Conservation (phyloP, 2,329 filamentous ascomycete genomes). For the Intubia oerlemansii region DNA sequence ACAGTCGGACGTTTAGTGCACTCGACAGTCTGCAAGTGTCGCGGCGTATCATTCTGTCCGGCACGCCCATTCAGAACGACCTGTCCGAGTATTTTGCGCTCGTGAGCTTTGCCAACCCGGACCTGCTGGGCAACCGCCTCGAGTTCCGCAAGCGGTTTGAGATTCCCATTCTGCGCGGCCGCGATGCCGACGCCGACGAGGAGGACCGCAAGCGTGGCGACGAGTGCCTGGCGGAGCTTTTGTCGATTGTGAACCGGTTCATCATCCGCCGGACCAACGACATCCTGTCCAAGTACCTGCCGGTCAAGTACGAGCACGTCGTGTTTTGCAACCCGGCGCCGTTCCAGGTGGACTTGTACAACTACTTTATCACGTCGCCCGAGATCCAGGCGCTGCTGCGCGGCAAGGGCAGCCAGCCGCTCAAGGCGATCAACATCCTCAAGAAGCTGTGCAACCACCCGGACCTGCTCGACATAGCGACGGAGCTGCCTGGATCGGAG, state of each 20-base stretch:
- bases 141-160: constrained; percentile 94
- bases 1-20: constrained; percentile 85
- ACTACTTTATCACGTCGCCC: constrained; percentile 89
- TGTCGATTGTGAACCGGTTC: constrained; percentile 85
- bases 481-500: constrained; percentile 77
- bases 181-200: constrained; percentile 77
- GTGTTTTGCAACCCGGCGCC: constrained; percentile 91
- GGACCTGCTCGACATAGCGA: constrained; percentile 64
- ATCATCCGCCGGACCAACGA: constrained; percentile 97
- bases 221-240: constrained; percentile 59
- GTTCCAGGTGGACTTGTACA: constrained; percentile 86
- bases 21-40: constrained; percentile 80
- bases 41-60: constrained; percentile 81
- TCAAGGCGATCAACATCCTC: constrained; percentile 89
- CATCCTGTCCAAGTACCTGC: constrained; percentile 90
- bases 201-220: constrained; percentile 66
- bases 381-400: constrained; percentile 81
- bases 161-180: constrained; percentile 72
- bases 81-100: constrained; percentile 94
- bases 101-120: constrained; percentile 90
- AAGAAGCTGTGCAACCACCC: constrained; percentile 99
- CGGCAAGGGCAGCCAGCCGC: constrained; percentile 84
- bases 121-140: constrained; percentile 65
- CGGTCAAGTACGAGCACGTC: constrained; percentile 97
- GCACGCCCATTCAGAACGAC: constrained; percentile 95